phyloP scores from a whole-genome alignment of 179 eudicot genomes.

The Spergularia azorica region DNA sequence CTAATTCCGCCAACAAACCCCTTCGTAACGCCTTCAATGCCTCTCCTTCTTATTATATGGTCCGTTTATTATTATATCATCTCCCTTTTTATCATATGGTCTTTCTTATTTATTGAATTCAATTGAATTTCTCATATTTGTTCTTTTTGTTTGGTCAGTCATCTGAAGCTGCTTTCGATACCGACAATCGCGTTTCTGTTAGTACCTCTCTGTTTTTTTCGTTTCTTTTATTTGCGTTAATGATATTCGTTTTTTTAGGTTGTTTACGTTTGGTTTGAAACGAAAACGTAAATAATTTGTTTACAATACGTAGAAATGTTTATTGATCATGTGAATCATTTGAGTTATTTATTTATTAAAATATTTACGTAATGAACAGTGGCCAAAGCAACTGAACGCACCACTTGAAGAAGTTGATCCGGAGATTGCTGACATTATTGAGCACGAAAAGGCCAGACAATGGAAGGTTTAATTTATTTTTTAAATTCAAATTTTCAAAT shows the following conservation, averaged over 20 bases:
- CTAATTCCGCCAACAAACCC: slow-evolving; percentile 61
- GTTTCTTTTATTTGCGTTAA: neutral
- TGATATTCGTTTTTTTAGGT: neutral
- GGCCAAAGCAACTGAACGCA: slow-evolving; percentile 91
- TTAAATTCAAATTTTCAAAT: neutral
- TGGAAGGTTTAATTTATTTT: slow-evolving; percentile 64
- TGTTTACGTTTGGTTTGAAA: neutral
- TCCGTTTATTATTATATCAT: slow-evolving; percentile 11
- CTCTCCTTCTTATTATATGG: slow-evolving; percentile 62
- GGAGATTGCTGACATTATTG: slow-evolving; percentile 88
- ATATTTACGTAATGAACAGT: slow-evolving; percentile 37
- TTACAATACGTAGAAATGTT: no score
- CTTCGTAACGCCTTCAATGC: slow-evolving; percentile 44
- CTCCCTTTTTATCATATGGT: neutral
- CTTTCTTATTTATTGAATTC: neutral
- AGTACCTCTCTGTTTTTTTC: slow-evolving; percentile 2
- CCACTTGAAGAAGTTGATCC: slow-evolving; percentile 83
- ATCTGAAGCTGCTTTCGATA: slow-evolving; percentile 70
- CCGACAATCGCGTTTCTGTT: slow-evolving; percentile 68
- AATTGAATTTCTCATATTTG: no score
- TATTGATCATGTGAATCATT: neutral
- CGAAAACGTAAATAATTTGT: no score
- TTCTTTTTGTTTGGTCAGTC: slow-evolving; percentile 35
- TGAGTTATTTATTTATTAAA: neutral
- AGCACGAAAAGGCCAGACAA: slow-evolving; percentile 89